Evolutionary conservation across 306 rosid species (phyloP), one percentile per base, ranked within the genome.

Genomic region (Fagus sylvatica): DNA sequence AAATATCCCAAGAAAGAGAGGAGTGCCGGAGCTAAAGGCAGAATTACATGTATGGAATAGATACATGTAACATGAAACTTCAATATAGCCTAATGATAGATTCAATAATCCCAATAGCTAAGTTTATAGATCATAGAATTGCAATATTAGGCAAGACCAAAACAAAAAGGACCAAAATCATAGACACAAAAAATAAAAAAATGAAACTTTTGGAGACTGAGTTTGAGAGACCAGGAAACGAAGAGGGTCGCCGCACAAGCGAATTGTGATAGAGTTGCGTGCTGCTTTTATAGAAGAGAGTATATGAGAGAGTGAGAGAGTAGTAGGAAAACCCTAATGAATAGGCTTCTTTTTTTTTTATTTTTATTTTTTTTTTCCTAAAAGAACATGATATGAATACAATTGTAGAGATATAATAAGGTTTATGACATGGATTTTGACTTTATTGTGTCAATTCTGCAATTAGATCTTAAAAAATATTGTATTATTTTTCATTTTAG

Each of bases 71-170:
- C 41, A 62, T 33, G 6, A 12, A 32, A 51, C 67, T 16, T 79
- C 8, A 51, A 49, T 72, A 39, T 72, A 16, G 82, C 78, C 82
- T 32, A 79, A 72, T 22, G 69, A 79, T 72, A 79, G 78, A 79
- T 71, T 79, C 73, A 56, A 60, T 67, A 67, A 72, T 30, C 77
- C 57, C 70, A 46, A 10, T 43, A 3, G 11, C 3, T 28, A 57
- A 5, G n/a, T 71, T 40, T 11, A 4, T n/a, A 33, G 69, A 62
- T 34, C 43, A 62, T 42, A 62, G 43, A 62, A 36, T 62, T 62
- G 69, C 69, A 62, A 62, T 62, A 34, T 62, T 15, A 62, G 69
- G 43, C 43, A 10, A 8, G 11, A 46, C 51, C 15, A 17, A 15
- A 32, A 30, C 61, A 22, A 28, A 28, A 3, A 1, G 1, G 11